Base-by-base conservation (phyloP, 768 basidiomycete species). In the Boletus insuetus region DNA sequence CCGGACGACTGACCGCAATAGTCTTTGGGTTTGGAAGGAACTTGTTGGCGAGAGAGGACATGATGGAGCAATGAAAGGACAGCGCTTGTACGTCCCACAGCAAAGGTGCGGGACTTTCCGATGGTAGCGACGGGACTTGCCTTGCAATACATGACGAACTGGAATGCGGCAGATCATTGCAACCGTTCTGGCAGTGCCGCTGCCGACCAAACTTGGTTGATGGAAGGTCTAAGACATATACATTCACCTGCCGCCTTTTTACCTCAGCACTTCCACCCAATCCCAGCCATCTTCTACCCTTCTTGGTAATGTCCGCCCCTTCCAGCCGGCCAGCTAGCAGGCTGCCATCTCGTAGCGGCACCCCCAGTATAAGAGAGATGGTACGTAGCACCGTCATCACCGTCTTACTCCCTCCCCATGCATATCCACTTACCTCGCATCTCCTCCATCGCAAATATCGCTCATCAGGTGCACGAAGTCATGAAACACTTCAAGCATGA, bases 401-500 rank as follows among this genome's bases (percentile, higher is more conserved):
- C 37, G 11, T 22, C 29, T 5, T 34, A 49, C 44, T 44, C 46
- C 38, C 9, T 14, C 17, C 24, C 45, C 44, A 67, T 73, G 65
- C 72, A 62, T 35, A 50, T 74, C 26, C 71, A 68, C 54, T 55
- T 74, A 34, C 68, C 70, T 39, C 61, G 46, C 39, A 26, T 67
- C 14, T 3, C 56, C 46, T 62, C 69, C 54, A 68, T 79, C 64
- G 59, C 61, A 17, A 47, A 46, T 20, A 60, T 82, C 41, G 73
- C 59, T 13, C 61, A 79, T 29, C 84, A 91, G 87, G 82, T 89
- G 31, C 78, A 78, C 56, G 84, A 87, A 66, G 84, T 78, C 38
- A 81, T 89, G 69, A 85, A 79, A 60, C 80, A 82, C 54, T 79
- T 81, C 73, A 85, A 78, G 62, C 81, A 87, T 51, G 93, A 94